These are phyloP conservation scores for Farysia itapuensis DNA, from an alignment of 1,284 basidiomycete genomes.

Conservation along the genomic window DNA sequence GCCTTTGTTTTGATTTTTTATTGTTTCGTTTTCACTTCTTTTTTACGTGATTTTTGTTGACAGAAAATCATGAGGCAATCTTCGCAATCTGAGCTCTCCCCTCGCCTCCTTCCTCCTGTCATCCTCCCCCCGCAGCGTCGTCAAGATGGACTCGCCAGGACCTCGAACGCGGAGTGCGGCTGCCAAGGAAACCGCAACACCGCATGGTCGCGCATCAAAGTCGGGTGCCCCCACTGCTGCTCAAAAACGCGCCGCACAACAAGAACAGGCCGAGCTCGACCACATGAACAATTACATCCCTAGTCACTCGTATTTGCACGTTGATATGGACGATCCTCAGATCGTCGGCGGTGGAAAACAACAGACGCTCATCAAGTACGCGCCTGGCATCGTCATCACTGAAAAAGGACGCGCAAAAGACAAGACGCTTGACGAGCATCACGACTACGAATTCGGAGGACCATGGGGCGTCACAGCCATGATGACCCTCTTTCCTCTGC, in stretches of 20 bases:
- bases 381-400: conserved; percentile 56
- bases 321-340: conserved; percentile 54
- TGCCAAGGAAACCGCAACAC: conserved; percentile 5
- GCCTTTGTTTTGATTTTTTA: no score
- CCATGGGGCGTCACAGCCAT: conserved; percentile 87
- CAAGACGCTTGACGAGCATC: conserved; percentile 56
- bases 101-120: not conserved
- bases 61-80: no score
- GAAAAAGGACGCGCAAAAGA: conserved; percentile 54
- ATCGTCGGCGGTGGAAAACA: conserved; percentile 56
- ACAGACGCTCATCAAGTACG: conserved; percentile 45
- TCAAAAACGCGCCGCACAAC: conserved; percentile 24
- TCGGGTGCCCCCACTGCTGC: conserved; percentile 6
- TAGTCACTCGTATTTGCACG: conserved; percentile 47
- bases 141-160: conserved; percentile 37
- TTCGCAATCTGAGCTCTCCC: not conserved
- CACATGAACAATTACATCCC: conserved; percentile 28
- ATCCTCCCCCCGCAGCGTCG: not conserved
- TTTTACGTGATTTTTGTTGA: no score
- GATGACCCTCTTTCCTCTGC: conserved; percentile 87
- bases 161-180: conserved; percentile 30
- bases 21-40: no score
- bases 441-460: conserved; percentile 80
- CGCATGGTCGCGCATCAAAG: conserved; percentile 2
- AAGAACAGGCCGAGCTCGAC: conserved; percentile 17